These are phyloP conservation scores for Salvia sclarea DNA, from an alignment of 305 asterid genomes.

Conservation along the genomic window DNA sequence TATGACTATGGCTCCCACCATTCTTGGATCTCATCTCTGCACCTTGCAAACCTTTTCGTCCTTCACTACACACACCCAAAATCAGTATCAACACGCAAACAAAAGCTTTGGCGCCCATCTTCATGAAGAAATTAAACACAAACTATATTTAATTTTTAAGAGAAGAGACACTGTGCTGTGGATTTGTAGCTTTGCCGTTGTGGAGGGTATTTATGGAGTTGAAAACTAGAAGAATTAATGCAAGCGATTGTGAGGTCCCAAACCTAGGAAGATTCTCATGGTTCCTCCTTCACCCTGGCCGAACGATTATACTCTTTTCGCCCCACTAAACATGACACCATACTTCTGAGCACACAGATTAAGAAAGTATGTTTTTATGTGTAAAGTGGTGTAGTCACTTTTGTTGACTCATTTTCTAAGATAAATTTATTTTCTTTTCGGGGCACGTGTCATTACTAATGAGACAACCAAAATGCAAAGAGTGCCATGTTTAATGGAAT, in stretches of 20 bases:
- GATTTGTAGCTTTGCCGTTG: background rate
- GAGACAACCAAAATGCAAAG: no score
- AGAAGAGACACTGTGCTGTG: background rate
- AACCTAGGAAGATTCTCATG: constrained; percentile 35
- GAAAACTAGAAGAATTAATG: constrained; percentile 17
- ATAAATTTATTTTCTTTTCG: no score
- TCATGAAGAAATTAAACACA: no score
- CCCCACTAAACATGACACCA: no score
- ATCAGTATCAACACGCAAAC: constrained; percentile 28
- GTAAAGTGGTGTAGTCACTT: no score
- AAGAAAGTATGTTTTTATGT: no score
- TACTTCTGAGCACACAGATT: no score
- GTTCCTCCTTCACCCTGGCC: no score
- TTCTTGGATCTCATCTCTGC: background rate
- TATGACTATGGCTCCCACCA: background rate
- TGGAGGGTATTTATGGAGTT: constrained; percentile 43
- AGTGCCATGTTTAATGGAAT: no score
- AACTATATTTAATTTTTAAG: background rate
- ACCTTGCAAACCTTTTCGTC: constrained; percentile 24
- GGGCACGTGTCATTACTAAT: no score
- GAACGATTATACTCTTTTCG: no score
- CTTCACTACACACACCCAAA: constrained; percentile 26
- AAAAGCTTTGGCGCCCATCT: constrained; percentile 22
- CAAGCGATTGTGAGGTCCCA: constrained; percentile 46
- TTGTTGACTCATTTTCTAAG: no score